phyloP scores from a whole-genome alignment of 345 rosid genomes.

The Nasturtium officinale region DNA sequence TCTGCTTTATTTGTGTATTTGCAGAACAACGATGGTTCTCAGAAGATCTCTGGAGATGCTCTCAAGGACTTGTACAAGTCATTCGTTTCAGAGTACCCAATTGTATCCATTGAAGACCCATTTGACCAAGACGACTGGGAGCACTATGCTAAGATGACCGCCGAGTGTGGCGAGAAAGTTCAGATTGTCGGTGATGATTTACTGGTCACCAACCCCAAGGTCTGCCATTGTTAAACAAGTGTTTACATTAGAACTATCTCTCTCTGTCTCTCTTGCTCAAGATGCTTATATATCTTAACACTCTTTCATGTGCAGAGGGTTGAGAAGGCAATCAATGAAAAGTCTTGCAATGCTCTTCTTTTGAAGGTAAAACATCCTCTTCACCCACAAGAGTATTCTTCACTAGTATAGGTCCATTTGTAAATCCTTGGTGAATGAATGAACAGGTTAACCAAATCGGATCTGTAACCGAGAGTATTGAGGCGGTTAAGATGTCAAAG shows the following conservation, averaged over 20 bases:
- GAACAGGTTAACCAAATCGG: constrained; percentile 95
- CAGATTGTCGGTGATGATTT: constrained; percentile 98
- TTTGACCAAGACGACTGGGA: constrained; percentile 99
- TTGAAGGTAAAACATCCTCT: constrained; percentile 57
- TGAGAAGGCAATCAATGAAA: constrained; percentile 82
- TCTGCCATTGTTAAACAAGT: not conserved
- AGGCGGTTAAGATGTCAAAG: constrained; percentile 96
- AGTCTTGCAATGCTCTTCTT: constrained; percentile 91
- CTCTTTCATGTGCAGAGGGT: constrained; percentile 59
- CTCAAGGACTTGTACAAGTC: constrained; percentile 90
- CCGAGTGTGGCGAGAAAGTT: constrained; percentile 71
- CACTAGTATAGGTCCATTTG: not conserved
- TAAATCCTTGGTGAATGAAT: constrained; percentile 2
- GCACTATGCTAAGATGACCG: constrained; percentile 73
- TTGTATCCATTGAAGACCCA: constrained; percentile 93
- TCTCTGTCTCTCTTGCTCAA: not conserved
- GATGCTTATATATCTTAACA: not conserved
- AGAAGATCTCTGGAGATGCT: constrained; percentile 82
- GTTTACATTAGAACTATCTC: not conserved
- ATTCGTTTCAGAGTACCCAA: constrained; percentile 80
- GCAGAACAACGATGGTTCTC: constrained; percentile 83
- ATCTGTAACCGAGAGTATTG: constrained; percentile 92
- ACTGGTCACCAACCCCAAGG: constrained; percentile 96
- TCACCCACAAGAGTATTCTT: not conserved
- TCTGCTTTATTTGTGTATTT: constrained; percentile 7